phyloP scores from a whole-genome alignment of 352 stramenopile species.

The Phytophthora macrochlamydospora region DNA sequence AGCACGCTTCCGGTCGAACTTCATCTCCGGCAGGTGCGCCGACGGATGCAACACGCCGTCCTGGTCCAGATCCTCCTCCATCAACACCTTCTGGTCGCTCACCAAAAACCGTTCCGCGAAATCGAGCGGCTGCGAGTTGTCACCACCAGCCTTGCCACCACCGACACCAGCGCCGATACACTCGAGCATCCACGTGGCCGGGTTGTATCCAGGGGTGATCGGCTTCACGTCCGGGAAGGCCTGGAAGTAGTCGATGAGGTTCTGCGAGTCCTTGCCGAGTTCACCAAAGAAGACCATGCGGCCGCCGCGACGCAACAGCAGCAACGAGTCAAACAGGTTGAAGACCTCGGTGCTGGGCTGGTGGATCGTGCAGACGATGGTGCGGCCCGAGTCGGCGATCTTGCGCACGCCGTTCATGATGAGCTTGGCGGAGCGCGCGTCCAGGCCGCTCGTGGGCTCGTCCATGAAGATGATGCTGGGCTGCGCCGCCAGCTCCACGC shows the following conservation, averaged over 20 bases:
- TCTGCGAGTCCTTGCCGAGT: slow-evolving; percentile 37
- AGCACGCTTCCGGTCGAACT: slow-evolving; percentile 45
- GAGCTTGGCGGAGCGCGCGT: slow-evolving; percentile 42
- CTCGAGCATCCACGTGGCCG: slow-evolving; percentile 24
- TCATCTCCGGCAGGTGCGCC: slow-evolving; percentile 37
- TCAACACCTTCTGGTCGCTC: slow-evolving; percentile 36
- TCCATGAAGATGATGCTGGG: slow-evolving; percentile 78
- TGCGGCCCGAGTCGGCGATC: slow-evolving; percentile 12
- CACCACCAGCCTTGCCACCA: neutral
- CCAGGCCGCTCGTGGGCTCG: slow-evolving; percentile 66
- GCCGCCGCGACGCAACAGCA: slow-evolving; percentile 17
- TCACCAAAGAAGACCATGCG: slow-evolving; percentile 26
- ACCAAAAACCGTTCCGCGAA: slow-evolving; percentile 46
- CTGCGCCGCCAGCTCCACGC: slow-evolving; percentile 70
- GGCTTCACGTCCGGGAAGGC: slow-evolving; percentile 52
- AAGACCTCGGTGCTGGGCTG: slow-evolving; percentile 18
- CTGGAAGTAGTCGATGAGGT: slow-evolving; percentile 65
- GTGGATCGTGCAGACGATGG: slow-evolving; percentile 21
- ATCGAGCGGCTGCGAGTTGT: slow-evolving; percentile 16
- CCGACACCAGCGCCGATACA: slow-evolving; percentile 42
- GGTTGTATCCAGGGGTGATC: slow-evolving; percentile 56
- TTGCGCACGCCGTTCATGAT: slow-evolving; percentile 21
- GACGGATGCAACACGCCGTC: slow-evolving; percentile 46
- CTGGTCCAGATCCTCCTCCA: slow-evolving; percentile 48
- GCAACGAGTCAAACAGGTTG: slow-evolving; percentile 14